Conservation (phyloP, 495 filamentous ascomycete genomes). For the Annulohypoxylon bovei region DNA sequence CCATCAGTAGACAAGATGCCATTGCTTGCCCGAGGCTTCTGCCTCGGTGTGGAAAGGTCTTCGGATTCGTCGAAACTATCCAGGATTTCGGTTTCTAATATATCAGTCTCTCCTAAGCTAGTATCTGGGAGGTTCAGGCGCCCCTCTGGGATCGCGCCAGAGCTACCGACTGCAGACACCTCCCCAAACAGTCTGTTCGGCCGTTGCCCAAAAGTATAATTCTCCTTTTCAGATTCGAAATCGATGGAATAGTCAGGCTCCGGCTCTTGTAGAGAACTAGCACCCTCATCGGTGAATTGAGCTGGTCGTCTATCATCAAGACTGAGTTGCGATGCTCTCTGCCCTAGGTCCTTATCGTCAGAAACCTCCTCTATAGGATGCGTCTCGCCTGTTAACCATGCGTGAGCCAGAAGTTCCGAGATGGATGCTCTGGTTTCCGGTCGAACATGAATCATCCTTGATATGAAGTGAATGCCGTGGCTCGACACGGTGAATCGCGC, state of each 20-base stretch:
- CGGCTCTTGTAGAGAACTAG: slow-evolving; percentile 26
- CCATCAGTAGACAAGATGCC: slow-evolving; percentile 26
- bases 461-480: slow-evolving; percentile 75
- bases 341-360: slow-evolving; percentile 60
- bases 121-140: slow-evolving; percentile 56
- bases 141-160: slow-evolving; percentile 53
- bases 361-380: slow-evolving; percentile 51
- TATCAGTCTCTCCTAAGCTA: slow-evolving; percentile 49
- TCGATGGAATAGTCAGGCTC: slow-evolving; percentile 39
- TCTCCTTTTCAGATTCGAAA: slow-evolving; percentile 55
- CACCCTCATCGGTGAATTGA: not conserved
- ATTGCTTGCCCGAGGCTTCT: slow-evolving; percentile 33
- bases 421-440: slow-evolving; percentile 75
- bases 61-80: slow-evolving; percentile 56
- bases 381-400: slow-evolving; percentile 67
- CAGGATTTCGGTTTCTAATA: slow-evolving; percentile 49
- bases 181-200: slow-evolving; percentile 79
- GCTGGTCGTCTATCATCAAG: slow-evolving; percentile 55
- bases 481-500: slow-evolving; percentile 65
- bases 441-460: slow-evolving; percentile 76
- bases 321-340: slow-evolving; percentile 77
- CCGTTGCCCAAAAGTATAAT: slow-evolving; percentile 51
- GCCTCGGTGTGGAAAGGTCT: slow-evolving; percentile 49
- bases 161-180: slow-evolving; percentile 77
- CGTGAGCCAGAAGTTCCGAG: slow-evolving; percentile 67